Percentiles rank a stretch among this genome's conserved stretches.
Evolutionary conservation across 1,284 basidiomycete species (phyloP).

Genomic region (Puccinia horiana): DNA sequence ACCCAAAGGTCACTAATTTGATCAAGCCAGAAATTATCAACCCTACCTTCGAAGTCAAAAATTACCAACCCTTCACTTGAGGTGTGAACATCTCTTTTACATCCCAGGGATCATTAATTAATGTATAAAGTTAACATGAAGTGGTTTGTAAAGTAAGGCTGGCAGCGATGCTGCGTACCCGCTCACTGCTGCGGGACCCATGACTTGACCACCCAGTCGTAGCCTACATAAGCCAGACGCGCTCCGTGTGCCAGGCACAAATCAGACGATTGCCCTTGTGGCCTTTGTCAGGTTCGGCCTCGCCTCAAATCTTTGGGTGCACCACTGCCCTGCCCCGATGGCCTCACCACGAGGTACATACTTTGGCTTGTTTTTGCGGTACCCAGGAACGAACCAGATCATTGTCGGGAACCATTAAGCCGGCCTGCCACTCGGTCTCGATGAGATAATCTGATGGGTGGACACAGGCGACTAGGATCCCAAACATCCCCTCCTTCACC

Average conservation of each 20-base stretch:
- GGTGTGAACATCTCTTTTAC: too few species aligned
- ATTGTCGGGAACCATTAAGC: constrained; percentile 19
- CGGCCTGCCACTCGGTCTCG: constrained; percentile 12
- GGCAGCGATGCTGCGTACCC: not conserved
- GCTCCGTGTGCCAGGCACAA: not conserved
- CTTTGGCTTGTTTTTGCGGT: constrained; percentile 31
- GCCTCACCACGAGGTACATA: too few species aligned
- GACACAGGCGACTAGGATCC: constrained; percentile 17
- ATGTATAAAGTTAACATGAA: too few species aligned
- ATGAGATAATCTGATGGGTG: constrained; percentile 10
- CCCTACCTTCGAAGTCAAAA: too few species aligned
- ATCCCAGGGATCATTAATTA: too few species aligned
- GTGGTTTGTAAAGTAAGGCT: not conserved
- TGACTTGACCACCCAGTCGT: not conserved
- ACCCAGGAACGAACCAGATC: constrained; percentile 17
- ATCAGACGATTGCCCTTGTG: not conserved
- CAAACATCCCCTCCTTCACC: not conserved
- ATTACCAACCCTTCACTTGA: too few species aligned
- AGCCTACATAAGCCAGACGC: not conserved
- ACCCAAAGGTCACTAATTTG: too few species aligned
- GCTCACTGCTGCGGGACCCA: not conserved
- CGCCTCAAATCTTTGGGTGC: not conserved
- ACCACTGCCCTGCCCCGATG: constrained; percentile 5
- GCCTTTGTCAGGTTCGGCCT: constrained; percentile 21
- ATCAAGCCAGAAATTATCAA: too few species aligned